These are phyloP conservation scores for California macrophylla DNA, from an alignment of 441 rosid genomes.

Conservation along the genomic window DNA sequence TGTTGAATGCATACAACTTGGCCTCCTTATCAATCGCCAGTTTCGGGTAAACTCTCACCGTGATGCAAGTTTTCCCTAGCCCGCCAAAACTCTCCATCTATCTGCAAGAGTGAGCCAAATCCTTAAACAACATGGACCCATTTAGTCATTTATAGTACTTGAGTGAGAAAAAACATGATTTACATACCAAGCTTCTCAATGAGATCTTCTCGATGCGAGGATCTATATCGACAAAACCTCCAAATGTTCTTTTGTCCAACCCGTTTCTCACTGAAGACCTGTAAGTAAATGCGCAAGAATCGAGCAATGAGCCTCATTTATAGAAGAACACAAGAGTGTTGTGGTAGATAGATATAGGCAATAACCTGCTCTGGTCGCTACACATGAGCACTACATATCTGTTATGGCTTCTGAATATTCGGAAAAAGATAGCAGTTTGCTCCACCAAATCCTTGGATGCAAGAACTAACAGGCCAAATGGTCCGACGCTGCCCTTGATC, in stretches of 20 bases:
- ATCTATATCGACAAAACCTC: conserved; percentile 50
- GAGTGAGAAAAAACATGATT: not conserved
- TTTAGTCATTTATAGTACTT: not conserved
- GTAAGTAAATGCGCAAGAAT: conserved; percentile 5
- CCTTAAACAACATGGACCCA: not conserved
- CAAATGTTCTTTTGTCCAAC: conserved; percentile 37
- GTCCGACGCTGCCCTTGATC: conserved; percentile 35
- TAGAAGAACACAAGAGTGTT: not conserved
- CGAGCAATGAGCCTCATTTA: not conserved
- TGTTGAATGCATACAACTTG: conserved; percentile 29
- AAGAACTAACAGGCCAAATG: conserved; percentile 55
- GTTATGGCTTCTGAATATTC: conserved; percentile 32
- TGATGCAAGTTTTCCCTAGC: conserved; percentile 29
- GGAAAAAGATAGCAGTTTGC: conserved; percentile 52
- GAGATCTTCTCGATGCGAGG: conserved; percentile 42
- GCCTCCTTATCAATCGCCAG: conserved; percentile 32
- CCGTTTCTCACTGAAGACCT: conserved; percentile 46
- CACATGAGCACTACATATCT: conserved; percentile 48
- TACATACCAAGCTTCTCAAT: conserved; percentile 58
- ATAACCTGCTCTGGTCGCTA: conserved; percentile 53
- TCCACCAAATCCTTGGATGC: conserved; percentile 49
- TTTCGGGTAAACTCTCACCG: conserved; percentile 45
- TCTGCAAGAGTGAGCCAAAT: conserved; percentile 14
- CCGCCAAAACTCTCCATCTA: conserved; percentile 36
- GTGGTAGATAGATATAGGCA: not conserved